Conservation (phyloP, 106 monocot genomes). For the Narthecium ossifragum region DNA sequence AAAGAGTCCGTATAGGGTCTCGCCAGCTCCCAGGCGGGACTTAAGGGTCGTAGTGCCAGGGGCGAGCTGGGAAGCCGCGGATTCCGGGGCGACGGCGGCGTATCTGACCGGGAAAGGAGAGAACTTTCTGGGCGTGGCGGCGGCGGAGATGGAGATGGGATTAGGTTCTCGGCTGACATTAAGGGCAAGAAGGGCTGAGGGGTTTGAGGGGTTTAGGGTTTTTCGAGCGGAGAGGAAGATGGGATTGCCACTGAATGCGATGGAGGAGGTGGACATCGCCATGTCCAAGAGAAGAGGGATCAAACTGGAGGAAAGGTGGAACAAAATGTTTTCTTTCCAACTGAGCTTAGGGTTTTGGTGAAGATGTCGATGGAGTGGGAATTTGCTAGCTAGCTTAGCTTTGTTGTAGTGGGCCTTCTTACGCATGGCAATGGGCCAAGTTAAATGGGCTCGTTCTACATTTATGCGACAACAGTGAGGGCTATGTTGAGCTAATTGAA, state of each 20-base stretch:
- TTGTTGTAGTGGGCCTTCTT: too few species aligned
- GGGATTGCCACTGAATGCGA: not conserved
- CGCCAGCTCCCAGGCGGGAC: slow-evolving; percentile 56
- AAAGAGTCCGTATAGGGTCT: slow-evolving; percentile 85
- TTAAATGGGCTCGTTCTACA: too few species aligned
- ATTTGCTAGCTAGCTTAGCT: too few species aligned
- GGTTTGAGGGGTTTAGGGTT: not conserved
- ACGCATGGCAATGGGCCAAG: too few species aligned
- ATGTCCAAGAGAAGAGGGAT: too few species aligned
- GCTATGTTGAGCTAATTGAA: too few species aligned
- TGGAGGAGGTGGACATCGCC: not conserved
- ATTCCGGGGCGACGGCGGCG: not conserved
- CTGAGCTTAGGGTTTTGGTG: too few species aligned
- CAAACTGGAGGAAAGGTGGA: too few species aligned
- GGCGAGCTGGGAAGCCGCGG: slow-evolving; percentile 2
- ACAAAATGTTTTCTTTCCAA: too few species aligned
- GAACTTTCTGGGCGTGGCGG: not conserved
- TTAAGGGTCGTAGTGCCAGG: slow-evolving; percentile 33
- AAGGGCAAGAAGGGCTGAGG: not conserved
- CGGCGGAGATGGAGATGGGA: not conserved
- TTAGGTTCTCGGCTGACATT: slow-evolving; percentile 1
- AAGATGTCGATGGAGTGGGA: too few species aligned
- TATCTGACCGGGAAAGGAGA: not conserved
- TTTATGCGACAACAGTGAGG: too few species aligned
- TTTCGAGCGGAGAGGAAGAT: not conserved